Base-by-base conservation (phyloP, 2,329 filamentous ascomycete species). In the Aureobasidium sp. region DNA sequence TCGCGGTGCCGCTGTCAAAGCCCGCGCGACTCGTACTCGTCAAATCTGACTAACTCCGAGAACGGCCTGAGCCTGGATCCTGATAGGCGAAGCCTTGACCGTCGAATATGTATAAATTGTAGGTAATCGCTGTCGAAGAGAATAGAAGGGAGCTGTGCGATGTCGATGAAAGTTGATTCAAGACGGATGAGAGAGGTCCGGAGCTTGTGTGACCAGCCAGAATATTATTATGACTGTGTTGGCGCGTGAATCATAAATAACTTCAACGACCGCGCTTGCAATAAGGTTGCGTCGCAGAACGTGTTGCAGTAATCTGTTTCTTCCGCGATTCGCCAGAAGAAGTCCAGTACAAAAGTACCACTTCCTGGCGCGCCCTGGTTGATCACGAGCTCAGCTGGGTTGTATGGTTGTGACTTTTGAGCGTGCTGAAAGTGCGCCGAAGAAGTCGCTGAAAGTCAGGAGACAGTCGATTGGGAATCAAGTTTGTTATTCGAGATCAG, bases 231-330 rank as follows among this genome's bases (percentile, higher is more conserved):
- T 54, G 50, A 54, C 50, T 54, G 50, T 54, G 50, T 57, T 57
- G 53, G 39, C 29, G 53, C 29, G 53, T 56, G 52, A 56, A 42
- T 42, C 52, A 56, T 44, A 42, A 56, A 56, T 56, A 56, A 57
- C 53, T 57, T 57, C 35, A 50, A 50, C 22, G 47, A 17, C 47
- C 53, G 53, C 53, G 40, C n/a, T 57, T 33, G 53, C 17, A 57
- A 45, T 45, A 57, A 57, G 53, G 53, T 57, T 57, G 39, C 40
- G 9, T 57, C 29, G 53, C 53, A 44, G 40, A 56, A 33, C 39
- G 53, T 45, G 39, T 35, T 35, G 53, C 53, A 54, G 37, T 31
- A 31, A 24, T 54, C 37, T 52, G 24, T 14, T 54, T 31, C n/a
- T 42, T 57, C 53, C 53, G 35, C 53, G 40, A 39, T 24, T 57